Evolutionary conservation across 2,329 filamentous ascomycete genomes (phyloP).

Genomic region (Chaetomium sp.): DNA sequence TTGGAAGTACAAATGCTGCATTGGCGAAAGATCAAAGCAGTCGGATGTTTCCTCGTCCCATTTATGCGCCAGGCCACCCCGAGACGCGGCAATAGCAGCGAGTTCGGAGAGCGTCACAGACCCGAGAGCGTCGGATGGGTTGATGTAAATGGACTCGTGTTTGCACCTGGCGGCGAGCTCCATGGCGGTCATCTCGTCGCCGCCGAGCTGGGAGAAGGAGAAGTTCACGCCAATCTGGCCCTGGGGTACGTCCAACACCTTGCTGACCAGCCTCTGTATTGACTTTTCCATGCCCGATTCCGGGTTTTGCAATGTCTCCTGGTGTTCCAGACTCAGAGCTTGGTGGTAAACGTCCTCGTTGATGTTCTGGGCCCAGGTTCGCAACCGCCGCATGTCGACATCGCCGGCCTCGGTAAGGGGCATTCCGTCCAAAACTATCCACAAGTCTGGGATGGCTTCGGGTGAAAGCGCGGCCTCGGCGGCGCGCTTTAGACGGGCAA

Average conservation of each 20-base stretch:
- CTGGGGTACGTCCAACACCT: slow-evolving; percentile 43
- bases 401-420: slow-evolving; percentile 46
- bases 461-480: slow-evolving; percentile 41
- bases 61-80: slow-evolving; percentile 37
- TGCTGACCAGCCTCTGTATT: slow-evolving; percentile 45
- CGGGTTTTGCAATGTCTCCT: slow-evolving; percentile 42
- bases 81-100: slow-evolving; percentile 42
- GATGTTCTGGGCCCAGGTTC: slow-evolving; percentile 58
- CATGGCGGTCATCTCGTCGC: slow-evolving; percentile 45
- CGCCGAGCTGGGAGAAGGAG: slow-evolving; percentile 46
- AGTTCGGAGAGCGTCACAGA: slow-evolving; percentile 45
- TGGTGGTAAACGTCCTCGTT: slow-evolving; percentile 50
- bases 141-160: slow-evolving; percentile 44
- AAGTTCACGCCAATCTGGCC: slow-evolving; percentile 48
- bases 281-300: slow-evolving; percentile 44
- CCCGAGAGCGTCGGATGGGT: slow-evolving; percentile 43
- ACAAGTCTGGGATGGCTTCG: slow-evolving; percentile 48
- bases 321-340: slow-evolving; percentile 48
- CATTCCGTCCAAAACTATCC: slow-evolving; percentile 52
- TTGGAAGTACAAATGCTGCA: slow-evolving; percentile 58
- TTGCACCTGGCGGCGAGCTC: slow-evolving; percentile 45
- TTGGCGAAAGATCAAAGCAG: slow-evolving; percentile 53
- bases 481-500: slow-evolving; percentile 45
- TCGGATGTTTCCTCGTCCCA: slow-evolving; percentile 42
- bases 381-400: slow-evolving; percentile 49